Percentiles rank a stretch among this genome's conserved stretches.
Evolutionary conservation across 2,329 filamentous ascomycete species (phyloP).

Genomic region (Fusarium tuaranense): DNA sequence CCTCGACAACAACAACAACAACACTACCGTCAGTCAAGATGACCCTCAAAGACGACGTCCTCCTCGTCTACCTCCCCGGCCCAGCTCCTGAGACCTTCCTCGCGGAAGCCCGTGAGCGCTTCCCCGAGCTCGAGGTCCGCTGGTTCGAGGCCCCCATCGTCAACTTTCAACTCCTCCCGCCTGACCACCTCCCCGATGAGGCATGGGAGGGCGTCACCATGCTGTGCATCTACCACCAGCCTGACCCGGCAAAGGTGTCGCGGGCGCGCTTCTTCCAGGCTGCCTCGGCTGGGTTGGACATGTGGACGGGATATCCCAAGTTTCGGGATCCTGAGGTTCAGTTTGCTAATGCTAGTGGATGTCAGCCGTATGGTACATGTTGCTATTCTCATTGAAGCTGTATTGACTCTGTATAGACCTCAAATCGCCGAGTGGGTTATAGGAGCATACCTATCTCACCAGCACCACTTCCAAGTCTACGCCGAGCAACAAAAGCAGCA

Average conservation of each 20-base stretch:
- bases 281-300: constrained; percentile 57
- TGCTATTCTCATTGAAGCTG: not conserved
- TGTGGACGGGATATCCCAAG: constrained; percentile 51
- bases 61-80: constrained; percentile 53
- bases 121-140: constrained; percentile 54
- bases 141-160: constrained; percentile 44
- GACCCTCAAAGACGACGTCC: constrained; percentile 51
- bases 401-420: constrained; percentile 35
- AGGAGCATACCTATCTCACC: constrained; percentile 48
- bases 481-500: constrained; percentile 44
- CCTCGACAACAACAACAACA: not conserved
- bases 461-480: constrained; percentile 48
- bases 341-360: constrained; percentile 57
- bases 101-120: constrained; percentile 44
- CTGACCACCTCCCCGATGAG: constrained; percentile 46
- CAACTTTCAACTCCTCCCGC: constrained; percentile 27
- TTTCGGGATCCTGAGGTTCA: constrained; percentile 51
- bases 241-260: constrained; percentile 46
- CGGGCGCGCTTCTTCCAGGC: constrained; percentile 59
- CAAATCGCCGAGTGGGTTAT: constrained; percentile 58
- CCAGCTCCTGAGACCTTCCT: constrained; percentile 51
- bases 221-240: constrained; percentile 48
- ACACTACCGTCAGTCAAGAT: constrained; percentile 10
- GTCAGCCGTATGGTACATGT: constrained; percentile 53
- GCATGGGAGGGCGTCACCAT: constrained; percentile 57